A percentile compares a stretch with the other conserved stretches of the same genome.
These are phyloP conservation scores for Phytophthora crassamura DNA, from an alignment of 352 stramenopile genomes.

Conservation along the genomic window DNA sequence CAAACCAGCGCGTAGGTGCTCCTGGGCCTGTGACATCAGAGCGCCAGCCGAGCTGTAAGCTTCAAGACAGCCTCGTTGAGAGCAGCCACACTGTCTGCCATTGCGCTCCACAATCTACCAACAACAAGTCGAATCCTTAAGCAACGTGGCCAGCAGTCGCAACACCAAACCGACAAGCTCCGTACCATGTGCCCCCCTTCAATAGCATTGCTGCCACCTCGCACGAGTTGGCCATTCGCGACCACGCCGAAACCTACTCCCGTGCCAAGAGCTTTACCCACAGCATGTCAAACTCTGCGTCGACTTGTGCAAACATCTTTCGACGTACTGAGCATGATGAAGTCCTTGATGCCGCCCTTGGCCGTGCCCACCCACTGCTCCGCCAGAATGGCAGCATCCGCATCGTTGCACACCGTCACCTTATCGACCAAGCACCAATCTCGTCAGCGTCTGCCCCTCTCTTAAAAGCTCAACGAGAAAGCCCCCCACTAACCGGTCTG, in stretches of 20 bases:
- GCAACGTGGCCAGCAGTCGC: background rate
- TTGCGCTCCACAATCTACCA: slow-evolving; percentile 85
- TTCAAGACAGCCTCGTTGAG: slow-evolving; percentile 79
- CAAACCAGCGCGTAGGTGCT: slow-evolving; percentile 66
- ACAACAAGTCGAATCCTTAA: background rate
- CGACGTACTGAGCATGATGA: slow-evolving; percentile 85
- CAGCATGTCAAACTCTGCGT: slow-evolving; percentile 10
- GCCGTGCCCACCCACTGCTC: slow-evolving; percentile 84
- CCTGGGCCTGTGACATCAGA: slow-evolving; percentile 67
- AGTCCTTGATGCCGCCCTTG: slow-evolving; percentile 62
- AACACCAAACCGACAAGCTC: background rate
- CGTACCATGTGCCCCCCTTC: slow-evolving; percentile 83
- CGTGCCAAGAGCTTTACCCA: slow-evolving; percentile 67
- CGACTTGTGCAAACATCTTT: background rate
- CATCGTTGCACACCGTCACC: slow-evolving; percentile 76
- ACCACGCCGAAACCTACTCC: slow-evolving; percentile 78
- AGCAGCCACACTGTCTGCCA: slow-evolving; percentile 74
- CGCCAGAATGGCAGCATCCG: slow-evolving; percentile 80
- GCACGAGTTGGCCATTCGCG: slow-evolving; percentile 70
- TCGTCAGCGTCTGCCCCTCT: background rate
- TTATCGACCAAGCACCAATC: slow-evolving; percentile 15
- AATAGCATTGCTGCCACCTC: slow-evolving; percentile 68
- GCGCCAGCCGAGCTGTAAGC: slow-evolving; percentile 78
- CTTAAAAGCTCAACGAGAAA: background rate
- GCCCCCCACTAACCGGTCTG: slow-evolving; percentile 23